Base-by-base conservation (phyloP, 2,329 filamentous ascomycete genomes). In the Penicillium nordicum region DNA sequence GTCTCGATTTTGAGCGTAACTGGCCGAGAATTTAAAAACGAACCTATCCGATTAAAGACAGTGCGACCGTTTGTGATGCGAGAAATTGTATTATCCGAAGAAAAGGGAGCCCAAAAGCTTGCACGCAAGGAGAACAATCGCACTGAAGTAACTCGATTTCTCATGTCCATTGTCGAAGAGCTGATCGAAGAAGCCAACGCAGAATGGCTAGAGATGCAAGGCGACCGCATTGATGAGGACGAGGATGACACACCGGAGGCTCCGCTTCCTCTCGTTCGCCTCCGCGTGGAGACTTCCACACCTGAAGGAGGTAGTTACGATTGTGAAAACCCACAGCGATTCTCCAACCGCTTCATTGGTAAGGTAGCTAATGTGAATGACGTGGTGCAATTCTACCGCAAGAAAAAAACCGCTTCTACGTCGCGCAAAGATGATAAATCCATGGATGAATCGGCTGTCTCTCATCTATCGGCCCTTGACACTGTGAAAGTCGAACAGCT, bases 291-390 rank as follows among this genome's bases (percentile, higher is more conserved):
- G 68, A 94, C 91, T 63, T 89, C 90, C 0, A 86, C 92, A 0
- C 88, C 88, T 0, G 90, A 95, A 30, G 92, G 91, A 4, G 89
- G 91, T 14, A 84, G 86, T 36, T 99, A 91, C 67, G 90, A 97
- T 63, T 88, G 89, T 61, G 94, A 97, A 72, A 99, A 99, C 59
- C 92, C 94, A 0, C 94, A 97, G 71, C 86, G 94, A 9, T 97
- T 97, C 68, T 97, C 93, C 0, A 96, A 96, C 70, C 84, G 92
- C 3, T 99, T 97, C 65, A 82, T 88, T 1, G 88, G 87, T n/a
- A 89, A 86, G 68, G 93, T 99, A 1, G 94, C 94, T 57, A 99
- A 99, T 69, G 87, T 88, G 10, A 95, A 92, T 64, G 94, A 99
- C 66, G 91, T 99, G 0, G 87, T 99, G 0, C 89, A 93, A 67